A percentile compares a stretch with the other conserved stretches of the same genome.
Conservation (phyloP, 257 asterid genomes). For the Verbascum thapsus region DNA sequence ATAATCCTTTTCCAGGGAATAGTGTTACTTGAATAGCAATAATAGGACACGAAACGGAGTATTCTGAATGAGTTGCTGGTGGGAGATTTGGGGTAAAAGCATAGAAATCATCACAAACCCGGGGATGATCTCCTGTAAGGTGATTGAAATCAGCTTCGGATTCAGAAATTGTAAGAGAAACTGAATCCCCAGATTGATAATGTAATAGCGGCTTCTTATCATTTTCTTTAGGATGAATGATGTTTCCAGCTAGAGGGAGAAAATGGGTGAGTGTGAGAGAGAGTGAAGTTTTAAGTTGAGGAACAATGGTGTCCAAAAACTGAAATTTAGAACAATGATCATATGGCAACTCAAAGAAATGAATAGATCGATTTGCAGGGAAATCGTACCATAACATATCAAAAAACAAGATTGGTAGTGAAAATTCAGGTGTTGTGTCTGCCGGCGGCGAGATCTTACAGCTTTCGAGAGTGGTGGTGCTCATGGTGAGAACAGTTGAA, state of each 20-base stretch:
- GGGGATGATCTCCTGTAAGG: slow-evolving; percentile 27
- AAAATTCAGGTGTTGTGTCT: slow-evolving; percentile 2
- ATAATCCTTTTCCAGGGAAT: slow-evolving; percentile 27
- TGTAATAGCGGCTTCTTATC: slow-evolving; percentile 6
- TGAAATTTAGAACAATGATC: slow-evolving; percentile 15
- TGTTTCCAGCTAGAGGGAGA: slow-evolving; percentile 39
- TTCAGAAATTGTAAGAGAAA: slow-evolving; percentile 25
- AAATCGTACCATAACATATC: slow-evolving; percentile 24
- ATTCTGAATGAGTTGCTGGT: background rate
- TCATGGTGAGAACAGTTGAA: background rate
- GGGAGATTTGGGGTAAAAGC: slow-evolving; percentile 5
- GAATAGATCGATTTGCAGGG: slow-evolving; percentile 10
- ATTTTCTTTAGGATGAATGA: slow-evolving; percentile 18
- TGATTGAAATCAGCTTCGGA: slow-evolving; percentile 25
- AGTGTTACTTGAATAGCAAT: slow-evolving; percentile 31
- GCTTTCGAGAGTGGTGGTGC: background rate
- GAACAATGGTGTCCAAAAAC: slow-evolving; percentile 25
- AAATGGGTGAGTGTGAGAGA: slow-evolving; percentile 28
- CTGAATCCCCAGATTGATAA: slow-evolving; percentile 1
- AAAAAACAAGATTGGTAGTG: slow-evolving; percentile 24
- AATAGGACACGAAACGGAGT: background rate
- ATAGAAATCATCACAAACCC: slow-evolving; percentile 25
- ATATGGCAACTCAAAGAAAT: slow-evolving; percentile 33
- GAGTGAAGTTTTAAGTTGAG: slow-evolving; percentile 26
- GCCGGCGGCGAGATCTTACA: slow-evolving; percentile 17